These are phyloP conservation scores for Pulveroboletus ravenelii DNA, from an alignment of 768 basidiomycete genomes.

Conservation along the genomic window DNA sequence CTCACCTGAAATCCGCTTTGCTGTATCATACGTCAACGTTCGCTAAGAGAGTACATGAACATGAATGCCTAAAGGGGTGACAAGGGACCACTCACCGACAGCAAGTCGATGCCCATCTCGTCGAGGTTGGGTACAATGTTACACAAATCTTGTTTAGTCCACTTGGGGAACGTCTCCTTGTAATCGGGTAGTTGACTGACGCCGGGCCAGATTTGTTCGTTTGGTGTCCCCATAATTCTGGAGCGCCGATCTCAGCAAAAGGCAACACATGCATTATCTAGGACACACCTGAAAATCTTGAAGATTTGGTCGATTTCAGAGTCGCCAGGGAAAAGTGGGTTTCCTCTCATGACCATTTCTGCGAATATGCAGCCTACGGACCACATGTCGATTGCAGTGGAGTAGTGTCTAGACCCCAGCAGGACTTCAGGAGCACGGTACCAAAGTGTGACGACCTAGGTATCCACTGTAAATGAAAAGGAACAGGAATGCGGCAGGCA, in stretches of 20 bases:
- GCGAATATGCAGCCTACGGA: slow-evolving; percentile 99
- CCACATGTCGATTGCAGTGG: slow-evolving; percentile 99
- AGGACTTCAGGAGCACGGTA: slow-evolving; percentile 98
- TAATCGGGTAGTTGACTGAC: slow-evolving; percentile 87
- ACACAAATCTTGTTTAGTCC: slow-evolving; percentile 73
- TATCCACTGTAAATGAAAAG: slow-evolving; percentile 8
- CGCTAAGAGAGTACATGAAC: slow-evolving; percentile 34
- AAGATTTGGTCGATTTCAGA: slow-evolving; percentile 99
- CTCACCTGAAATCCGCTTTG: slow-evolving; percentile 88
- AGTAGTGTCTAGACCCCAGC: slow-evolving; percentile 92
- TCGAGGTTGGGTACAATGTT: slow-evolving; percentile 68
- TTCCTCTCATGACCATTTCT: slow-evolving; percentile 94
- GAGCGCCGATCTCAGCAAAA: slow-evolving; percentile 2
- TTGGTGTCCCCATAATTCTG: slow-evolving; percentile 92
- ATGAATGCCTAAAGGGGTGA: not conserved
- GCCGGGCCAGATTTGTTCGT: slow-evolving; percentile 88
- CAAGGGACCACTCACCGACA: slow-evolving; percentile 47
- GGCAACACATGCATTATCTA: not conserved
- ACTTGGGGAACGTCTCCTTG: slow-evolving; percentile 95
- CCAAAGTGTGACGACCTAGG: slow-evolving; percentile 97
- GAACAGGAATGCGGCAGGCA: not conserved
- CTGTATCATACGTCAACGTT: slow-evolving; percentile 81
- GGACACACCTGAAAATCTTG: slow-evolving; percentile 86
- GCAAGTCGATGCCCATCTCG: slow-evolving; percentile 71
- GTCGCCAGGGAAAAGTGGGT: slow-evolving; percentile 94